Base-by-base conservation (phyloP, 371 early-diverging fungal genomes). In the Mucor indicus region DNA sequence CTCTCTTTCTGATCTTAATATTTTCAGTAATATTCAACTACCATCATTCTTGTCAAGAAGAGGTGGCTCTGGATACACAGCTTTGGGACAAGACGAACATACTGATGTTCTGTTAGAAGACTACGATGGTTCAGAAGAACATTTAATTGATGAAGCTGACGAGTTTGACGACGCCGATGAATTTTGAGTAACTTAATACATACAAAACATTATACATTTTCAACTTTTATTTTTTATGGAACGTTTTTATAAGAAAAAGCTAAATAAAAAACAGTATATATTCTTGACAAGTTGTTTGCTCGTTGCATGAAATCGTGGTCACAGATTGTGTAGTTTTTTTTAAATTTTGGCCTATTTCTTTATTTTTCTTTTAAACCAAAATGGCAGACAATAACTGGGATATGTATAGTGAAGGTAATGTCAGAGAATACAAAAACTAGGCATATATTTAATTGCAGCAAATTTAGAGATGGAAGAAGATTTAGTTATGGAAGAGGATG, bases 31-130 rank as follows among this genome's bases (percentile, higher is more conserved):
- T 24, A 40, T 60, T 12, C 47, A 48, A 12, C 24, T 69, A 16
- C 72, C 68, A 2, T 43, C 64, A 2, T 70, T 68, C 48, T 38
- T 57, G 20, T 35, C 56, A 21, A 23, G 54, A 44, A 17, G 55
- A 33, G 13, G 35, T 20, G 53, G 60, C 15, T 44, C 44, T 37
- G 57, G 64, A 13, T 76, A 76, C 32, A 68, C 55, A 32, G 59
- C 68, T 11, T 48, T 76, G 11, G 65, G 61, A n/a, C 77, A 76
- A 37, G 77, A 76, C 40, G 77, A 76, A 31, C 64, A 69, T 22
- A 53, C 70, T 1, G 71, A 65, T 37, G 75, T 75, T 9, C 40
- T 75, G 31, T 48, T 75, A 53, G 69, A 75, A 35, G 75, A 75
- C 38, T 76, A 76, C 38, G 77, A 72, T 46, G 71, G 68, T 4